Percentiles rank a stretch among this genome's conserved stretches.
Conservation (phyloP, 139 green algal genomes). For the Closterium sp. region DNA sequence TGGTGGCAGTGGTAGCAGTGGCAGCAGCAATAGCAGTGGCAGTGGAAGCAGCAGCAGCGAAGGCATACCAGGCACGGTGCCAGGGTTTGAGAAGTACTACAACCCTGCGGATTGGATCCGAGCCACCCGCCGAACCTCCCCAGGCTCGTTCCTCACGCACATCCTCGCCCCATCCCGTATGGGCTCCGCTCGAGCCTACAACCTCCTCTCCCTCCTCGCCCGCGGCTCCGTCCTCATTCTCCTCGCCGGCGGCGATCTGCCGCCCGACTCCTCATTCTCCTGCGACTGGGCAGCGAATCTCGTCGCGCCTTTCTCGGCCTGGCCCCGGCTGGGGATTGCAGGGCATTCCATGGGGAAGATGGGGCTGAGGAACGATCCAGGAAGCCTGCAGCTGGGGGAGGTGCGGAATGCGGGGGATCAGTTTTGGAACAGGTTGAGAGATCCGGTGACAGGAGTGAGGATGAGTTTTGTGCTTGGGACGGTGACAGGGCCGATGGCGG, state of each 20-base stretch:
- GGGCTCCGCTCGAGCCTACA: neutral
- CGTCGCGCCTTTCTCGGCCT: neutral
- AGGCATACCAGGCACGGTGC: neutral
- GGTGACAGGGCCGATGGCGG: neutral
- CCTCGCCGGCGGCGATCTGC: neutral
- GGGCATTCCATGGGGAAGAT: neutral
- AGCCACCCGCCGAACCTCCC: neutral
- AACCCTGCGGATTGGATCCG: neutral
- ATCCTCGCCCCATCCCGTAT: neutral
- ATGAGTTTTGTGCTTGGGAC: neutral
- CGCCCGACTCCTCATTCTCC: neutral
- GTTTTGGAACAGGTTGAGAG: neutral
- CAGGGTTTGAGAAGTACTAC: neutral
- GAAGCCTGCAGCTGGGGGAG: neutral
- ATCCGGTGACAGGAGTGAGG: neutral
- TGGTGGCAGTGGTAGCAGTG: too few species aligned
- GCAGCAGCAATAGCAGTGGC: neutral
- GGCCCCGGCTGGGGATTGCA: neutral
- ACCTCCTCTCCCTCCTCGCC: neutral
- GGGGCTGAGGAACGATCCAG: neutral
- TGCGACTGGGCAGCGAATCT: neutral
- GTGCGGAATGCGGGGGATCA: neutral
- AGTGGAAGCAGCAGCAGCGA: too few species aligned
- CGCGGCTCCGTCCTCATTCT: neutral
- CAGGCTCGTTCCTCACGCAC: neutral